These are phyloP conservation scores for Uronychia binucleata DNA, from an alignment of 73 alveolate genomes.

Conservation along the genomic window DNA sequence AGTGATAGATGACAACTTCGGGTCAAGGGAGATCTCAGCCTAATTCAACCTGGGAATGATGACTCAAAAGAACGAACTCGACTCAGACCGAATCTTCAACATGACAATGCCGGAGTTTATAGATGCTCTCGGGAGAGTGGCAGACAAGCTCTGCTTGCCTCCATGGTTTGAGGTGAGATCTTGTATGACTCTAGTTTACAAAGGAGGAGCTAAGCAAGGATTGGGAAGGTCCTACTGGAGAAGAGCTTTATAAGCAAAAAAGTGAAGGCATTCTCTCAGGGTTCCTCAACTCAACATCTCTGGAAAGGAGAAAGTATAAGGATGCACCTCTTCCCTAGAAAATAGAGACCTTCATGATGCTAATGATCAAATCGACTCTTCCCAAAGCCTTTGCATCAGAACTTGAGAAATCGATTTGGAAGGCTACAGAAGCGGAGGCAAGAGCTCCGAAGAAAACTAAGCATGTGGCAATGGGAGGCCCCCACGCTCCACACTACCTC, in stretches of 20 bases:
- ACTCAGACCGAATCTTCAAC: conserved; percentile 31
- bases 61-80: conserved; percentile 46
- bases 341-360: conserved; percentile 5
- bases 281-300: not conserved
- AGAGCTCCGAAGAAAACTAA: conserved; percentile 4
- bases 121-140: conserved; percentile 57
- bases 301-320: not conserved
- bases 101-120: conserved; percentile 53
- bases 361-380: not conserved
- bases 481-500: too few species aligned
- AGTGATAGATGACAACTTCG: conserved; percentile 53
- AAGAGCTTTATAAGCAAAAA: not conserved
- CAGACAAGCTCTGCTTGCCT: conserved; percentile 48
- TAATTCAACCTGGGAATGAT: conserved; percentile 48
- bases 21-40: conserved; percentile 43
- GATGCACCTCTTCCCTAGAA: conserved; percentile 5
- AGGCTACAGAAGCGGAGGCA: not conserved
- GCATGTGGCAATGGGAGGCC: not conserved
- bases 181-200: conserved; percentile 10
- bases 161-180: not conserved
- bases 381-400: not conserved
- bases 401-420: not conserved
- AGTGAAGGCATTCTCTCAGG: not conserved
- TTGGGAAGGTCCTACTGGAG: not conserved
- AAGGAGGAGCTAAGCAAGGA: conserved; percentile 3